Evolutionary conservation across 1,139 yeast species (phyloP), one percentile per base, ranked within the genome.

Genomic region (Pichia sorboxylosa): DNA sequence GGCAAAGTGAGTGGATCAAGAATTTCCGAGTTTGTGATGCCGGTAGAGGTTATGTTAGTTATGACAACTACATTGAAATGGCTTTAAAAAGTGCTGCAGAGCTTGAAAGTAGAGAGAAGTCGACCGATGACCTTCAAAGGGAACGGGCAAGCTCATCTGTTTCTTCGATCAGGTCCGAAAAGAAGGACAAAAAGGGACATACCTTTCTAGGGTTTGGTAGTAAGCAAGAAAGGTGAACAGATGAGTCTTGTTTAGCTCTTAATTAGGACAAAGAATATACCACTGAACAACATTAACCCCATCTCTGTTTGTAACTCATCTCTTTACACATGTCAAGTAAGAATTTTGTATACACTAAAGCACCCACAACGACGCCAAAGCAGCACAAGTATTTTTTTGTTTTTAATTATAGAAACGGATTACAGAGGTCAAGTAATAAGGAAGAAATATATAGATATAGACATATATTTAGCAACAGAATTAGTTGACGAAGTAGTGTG

Each of bases 401-500:
- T n/a, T n/a, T n/a, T n/a, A n/a, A n/a, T 16, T 25, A 16, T 15
- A 25, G 6, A 25, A 25, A 7, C 18, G 6, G 11, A 25, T 25
- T 16, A 15, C 19, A 15, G 5, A 21, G 28, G 21, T 30, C 27
- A 23, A 23, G 11, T 23, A 23, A 23, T 23, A n/a, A 23, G 26
- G 30, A 32, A 30, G 16, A 17, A 27, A 14, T 23, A 23, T 23
- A 23, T 23, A 23, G 13, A 23, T n/a, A 6, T 23, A 23, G 22
- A 20, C n/a, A 19, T 11, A 26, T 22, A 27, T 6, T 18, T 14
- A 6, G 22, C n/a, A 20, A 5, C 63, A 64, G 19, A 41, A 32
- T 44, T 46, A 49, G 44, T 66, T 59, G 64, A 62, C 65, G 55
- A 75, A 79, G 82, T 63, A 81, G 61, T 83, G 83, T 66, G 98